These are phyloP conservation scores for Boletus pseudo-olivaceus DNA, from an alignment of 768 basidiomycete genomes.

Conservation along the genomic window DNA sequence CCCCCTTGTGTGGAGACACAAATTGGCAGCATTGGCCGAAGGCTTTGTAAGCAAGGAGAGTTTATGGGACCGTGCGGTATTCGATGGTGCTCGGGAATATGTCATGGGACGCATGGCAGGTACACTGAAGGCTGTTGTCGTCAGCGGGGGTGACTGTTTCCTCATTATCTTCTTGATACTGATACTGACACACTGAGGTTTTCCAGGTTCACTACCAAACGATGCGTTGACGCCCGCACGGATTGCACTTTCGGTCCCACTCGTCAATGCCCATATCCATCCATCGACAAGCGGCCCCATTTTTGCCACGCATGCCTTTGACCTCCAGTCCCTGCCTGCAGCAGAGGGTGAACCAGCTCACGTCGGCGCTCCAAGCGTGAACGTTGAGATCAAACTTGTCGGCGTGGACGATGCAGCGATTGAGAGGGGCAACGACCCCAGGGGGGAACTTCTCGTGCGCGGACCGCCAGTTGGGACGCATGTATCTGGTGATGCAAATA, in stretches of 20 bases:
- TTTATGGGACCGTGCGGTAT: slow-evolving; percentile 80
- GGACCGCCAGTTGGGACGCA: slow-evolving; percentile 71
- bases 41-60: slow-evolving; percentile 78
- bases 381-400: slow-evolving; percentile 78
- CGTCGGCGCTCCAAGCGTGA: slow-evolving; percentile 79
- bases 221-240: slow-evolving; percentile 58
- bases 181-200: not conserved
- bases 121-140: slow-evolving; percentile 63
- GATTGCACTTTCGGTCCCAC: slow-evolving; percentile 71
- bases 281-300: slow-evolving; percentile 70
- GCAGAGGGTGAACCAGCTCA: slow-evolving; percentile 37
- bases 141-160: slow-evolving; percentile 60
- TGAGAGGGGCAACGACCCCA: slow-evolving; percentile 65
- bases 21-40: slow-evolving; percentile 60
- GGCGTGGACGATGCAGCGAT: slow-evolving; percentile 62
- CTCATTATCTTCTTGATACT: not conserved
- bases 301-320: slow-evolving; percentile 78
- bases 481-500: slow-evolving; percentile 26
- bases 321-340: slow-evolving; percentile 70
- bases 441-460: slow-evolving; percentile 56
- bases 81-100: slow-evolving; percentile 59
- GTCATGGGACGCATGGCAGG: slow-evolving; percentile 59
- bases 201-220: slow-evolving; percentile 48
- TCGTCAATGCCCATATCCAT: slow-evolving; percentile 63
- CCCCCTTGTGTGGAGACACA: slow-evolving; percentile 74